Base-by-base conservation (phyloP, 2,329 filamentous ascomycete genomes). In the Claviceps capensis region DNA sequence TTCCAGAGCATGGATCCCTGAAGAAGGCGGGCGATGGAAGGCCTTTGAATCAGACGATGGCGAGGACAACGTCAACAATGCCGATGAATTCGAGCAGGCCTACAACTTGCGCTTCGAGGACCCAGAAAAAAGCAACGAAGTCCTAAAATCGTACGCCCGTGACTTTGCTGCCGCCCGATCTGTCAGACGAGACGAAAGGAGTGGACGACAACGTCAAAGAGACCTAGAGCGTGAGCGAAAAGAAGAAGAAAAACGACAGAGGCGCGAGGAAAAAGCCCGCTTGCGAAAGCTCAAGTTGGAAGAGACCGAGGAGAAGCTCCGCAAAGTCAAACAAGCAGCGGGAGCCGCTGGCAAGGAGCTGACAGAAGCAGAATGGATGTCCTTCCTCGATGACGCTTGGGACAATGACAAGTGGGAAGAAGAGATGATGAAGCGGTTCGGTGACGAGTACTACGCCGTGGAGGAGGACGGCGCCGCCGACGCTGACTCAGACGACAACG, bases 51-150 rank as follows among this genome's bases (percentile, higher is more conserved):
- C 89, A 0, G 93, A 98, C 59, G 89, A 96, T 0, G 90, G 93
- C 57, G 88, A 95, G 49, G 88, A 76, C 2, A 88, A 76, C 11
- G 30, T 34, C 3, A 75, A 88, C 48, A 82, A 86, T 34, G 90
- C 90, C 26, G 91, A 97, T 45, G 81, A 85, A 55, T 95, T 91
- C 62, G 93, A 98, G 69, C 78, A 86, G 57, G 90, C 90, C 4
- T 98, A 95, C 72, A 98, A 98, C 70, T 71, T 96, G 69, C 85
- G 93, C 37, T 98, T 98, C 62, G 93, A 98, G 65, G 87, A 97
- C 61, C 89, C 93, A 0, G 78, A 78, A 54, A 89, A 87, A 63
- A 83, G 87, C 60, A 96, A 96, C 63, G 88, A 95, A 68, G 83
- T 86, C 48, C 74, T 98, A 36, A 82, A 85, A 62, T 88, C 90